These are phyloP conservation scores for Eucalyptus erythrocorys DNA, from an alignment of 345 rosid species.

Conservation along the genomic window DNA sequence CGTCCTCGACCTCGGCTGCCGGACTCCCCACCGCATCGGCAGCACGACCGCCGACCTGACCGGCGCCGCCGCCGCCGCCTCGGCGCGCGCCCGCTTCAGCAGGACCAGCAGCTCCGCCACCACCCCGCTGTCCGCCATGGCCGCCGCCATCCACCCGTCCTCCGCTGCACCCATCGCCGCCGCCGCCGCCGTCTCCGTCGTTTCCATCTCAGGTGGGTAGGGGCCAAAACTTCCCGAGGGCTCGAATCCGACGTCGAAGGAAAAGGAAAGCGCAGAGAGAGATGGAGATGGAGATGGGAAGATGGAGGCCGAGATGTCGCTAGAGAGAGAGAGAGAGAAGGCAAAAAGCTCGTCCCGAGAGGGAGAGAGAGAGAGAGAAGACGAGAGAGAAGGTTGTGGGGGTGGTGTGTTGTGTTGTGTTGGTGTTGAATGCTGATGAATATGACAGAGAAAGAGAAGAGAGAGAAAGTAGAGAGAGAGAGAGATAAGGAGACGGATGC, in stretches of 20 bases:
- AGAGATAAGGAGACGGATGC: background rate
- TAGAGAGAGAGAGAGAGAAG: background rate
- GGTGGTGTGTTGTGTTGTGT: no score
- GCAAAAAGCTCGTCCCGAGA: background rate
- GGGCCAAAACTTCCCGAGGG: background rate
- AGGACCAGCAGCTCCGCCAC: constrained; percentile 41
- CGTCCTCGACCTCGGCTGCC: constrained; percentile 40
- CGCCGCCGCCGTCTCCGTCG: background rate
- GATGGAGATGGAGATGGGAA: background rate
- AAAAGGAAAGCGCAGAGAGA: background rate
- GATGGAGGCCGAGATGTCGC: background rate
- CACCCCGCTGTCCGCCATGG: constrained; percentile 52
- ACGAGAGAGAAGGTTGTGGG: background rate
- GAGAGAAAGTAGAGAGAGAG: background rate
- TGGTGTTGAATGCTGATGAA: background rate
- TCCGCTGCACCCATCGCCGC: constrained; percentile 2
- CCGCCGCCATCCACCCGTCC: constrained; percentile 67
- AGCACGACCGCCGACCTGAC: background rate
- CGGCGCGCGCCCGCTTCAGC: constrained; percentile 37
- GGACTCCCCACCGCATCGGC: constrained; percentile 36
- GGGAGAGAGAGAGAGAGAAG: background rate
- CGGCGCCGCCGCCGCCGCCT: constrained; percentile 12
- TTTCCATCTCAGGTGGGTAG: background rate
- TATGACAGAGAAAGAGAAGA: background rate
- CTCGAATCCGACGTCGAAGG: background rate